Conservation (phyloP, 306 rosid genomes). For the Glycine soja region DNA sequence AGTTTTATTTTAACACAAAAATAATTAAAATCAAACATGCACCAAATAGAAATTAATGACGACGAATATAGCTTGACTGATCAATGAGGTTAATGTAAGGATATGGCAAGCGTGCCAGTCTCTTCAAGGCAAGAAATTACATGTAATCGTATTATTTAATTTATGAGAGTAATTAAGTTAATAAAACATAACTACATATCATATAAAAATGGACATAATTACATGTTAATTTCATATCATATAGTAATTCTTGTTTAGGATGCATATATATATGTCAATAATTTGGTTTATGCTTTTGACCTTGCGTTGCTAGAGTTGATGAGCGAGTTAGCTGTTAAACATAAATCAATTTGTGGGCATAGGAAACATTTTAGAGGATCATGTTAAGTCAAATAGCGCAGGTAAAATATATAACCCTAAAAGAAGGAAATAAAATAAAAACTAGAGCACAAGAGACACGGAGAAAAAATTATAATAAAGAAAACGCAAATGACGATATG, state of each 20-base stretch:
- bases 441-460: not conserved
- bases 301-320: conserved; percentile 22
- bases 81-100: too few relatives aligned
- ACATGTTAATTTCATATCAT: not conserved
- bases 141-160: too few relatives aligned
- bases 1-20: not conserved
- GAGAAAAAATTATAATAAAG: not conserved
- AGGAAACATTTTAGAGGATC: not conserved
- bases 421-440: not conserved
- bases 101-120: too few relatives aligned
- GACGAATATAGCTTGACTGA: too few relatives aligned
- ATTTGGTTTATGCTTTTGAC: conserved; percentile 33
- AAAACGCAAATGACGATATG: conserved; percentile 21
- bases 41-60: too few relatives aligned
- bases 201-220: not conserved
- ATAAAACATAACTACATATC: not conserved
- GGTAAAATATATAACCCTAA: not conserved
- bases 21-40: too few relatives aligned
- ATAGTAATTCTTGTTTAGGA: not conserved
- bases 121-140: too few relatives aligned
- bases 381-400: not conserved
- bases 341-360: not conserved
- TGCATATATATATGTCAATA: conserved; percentile 7
- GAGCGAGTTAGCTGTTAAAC: conserved; percentile 34
- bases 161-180: not conserved